A percentile compares a stretch with the other conserved stretches of the same genome.
phyloP scores from a whole-genome alignment of 441 rosid genomes.

The Syzygium malaccense region DNA sequence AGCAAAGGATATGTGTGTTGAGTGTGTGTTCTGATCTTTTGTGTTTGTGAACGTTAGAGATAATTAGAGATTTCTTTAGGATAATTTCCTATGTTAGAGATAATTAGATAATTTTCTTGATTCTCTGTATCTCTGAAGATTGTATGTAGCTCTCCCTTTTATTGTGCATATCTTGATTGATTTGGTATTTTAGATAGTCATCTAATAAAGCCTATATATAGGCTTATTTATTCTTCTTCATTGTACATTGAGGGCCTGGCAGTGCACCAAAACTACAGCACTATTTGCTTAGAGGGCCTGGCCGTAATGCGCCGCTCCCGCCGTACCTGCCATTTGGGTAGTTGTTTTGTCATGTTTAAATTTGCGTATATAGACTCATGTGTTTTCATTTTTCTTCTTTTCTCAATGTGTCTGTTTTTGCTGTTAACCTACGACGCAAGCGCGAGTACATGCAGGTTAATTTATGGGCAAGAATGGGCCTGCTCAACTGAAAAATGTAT shows the following conservation, averaged over 20 bases:
- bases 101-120: no score
- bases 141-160: no score
- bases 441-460: no score
- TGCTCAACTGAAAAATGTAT: not conserved
- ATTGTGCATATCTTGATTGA: no score
- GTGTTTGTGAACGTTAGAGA: not conserved
- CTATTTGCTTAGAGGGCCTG: not conserved
- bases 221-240: no score
- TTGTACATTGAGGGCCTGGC: no score
- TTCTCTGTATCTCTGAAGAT: no score
- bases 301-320: not conserved
- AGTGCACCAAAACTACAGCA: not conserved
- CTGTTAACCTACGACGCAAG: not conserved
- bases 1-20: not conserved
- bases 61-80: no score
- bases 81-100: no score
- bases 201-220: no score
- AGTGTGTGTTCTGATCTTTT: not conserved
- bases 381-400: not conserved
- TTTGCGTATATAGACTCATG: not conserved
- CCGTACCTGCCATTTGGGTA: not conserved
- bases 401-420: not conserved
- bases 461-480: no score
- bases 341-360: not conserved
- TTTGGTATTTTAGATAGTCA: no score